A percentile compares a stretch with the other conserved stretches of the same genome.
These are phyloP conservation scores for Monilinia laxa DNA, from an alignment of 2,329 filamentous ascomycete genomes.

Conservation along the genomic window DNA sequence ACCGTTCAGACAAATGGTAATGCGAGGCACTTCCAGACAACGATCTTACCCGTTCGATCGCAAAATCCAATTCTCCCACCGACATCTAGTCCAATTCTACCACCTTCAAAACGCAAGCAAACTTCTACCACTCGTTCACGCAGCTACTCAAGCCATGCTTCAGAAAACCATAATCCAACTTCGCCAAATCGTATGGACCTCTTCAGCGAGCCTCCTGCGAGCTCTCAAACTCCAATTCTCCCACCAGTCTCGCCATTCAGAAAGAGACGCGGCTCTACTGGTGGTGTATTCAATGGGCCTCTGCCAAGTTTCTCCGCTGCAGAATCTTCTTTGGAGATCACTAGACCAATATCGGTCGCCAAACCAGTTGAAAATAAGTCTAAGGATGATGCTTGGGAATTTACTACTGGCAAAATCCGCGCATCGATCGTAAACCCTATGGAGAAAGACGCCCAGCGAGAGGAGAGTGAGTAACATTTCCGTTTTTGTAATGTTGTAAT, in stretches of 20 bases:
- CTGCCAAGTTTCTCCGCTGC: not conserved
- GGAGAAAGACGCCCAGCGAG: slow-evolving; percentile 26
- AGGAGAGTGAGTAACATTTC: slow-evolving; percentile 31
- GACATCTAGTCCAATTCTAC: slow-evolving; percentile 1
- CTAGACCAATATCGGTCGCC: too few relatives aligned
- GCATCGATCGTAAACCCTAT: slow-evolving; percentile 8
- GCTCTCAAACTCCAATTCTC: slow-evolving; percentile 4
- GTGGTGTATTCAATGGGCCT: not conserved
- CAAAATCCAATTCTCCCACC: not conserved
- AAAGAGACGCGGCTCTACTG: slow-evolving; percentile 5
- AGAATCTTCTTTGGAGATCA: not conserved
- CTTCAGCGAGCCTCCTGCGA: not conserved
- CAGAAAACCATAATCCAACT: not conserved
- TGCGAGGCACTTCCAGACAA: not conserved
- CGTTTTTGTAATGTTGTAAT: not conserved
- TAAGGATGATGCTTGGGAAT: slow-evolving; percentile 30
- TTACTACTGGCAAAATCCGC: slow-evolving; percentile 27
- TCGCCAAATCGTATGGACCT: slow-evolving; percentile 4
- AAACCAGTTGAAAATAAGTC: not conserved
- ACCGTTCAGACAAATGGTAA: not conserved
- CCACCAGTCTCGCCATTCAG: slow-evolving; percentile 14
- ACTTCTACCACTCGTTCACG: not conserved
- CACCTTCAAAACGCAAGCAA: too few relatives aligned
- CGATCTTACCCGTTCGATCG: not conserved
- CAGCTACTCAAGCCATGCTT: not conserved